Percentiles rank a stretch among this genome's conserved stretches.
phyloP scores from a whole-genome alignment of 2,329 filamentous ascomycete species.

The Aspergillus sclerotialis region DNA sequence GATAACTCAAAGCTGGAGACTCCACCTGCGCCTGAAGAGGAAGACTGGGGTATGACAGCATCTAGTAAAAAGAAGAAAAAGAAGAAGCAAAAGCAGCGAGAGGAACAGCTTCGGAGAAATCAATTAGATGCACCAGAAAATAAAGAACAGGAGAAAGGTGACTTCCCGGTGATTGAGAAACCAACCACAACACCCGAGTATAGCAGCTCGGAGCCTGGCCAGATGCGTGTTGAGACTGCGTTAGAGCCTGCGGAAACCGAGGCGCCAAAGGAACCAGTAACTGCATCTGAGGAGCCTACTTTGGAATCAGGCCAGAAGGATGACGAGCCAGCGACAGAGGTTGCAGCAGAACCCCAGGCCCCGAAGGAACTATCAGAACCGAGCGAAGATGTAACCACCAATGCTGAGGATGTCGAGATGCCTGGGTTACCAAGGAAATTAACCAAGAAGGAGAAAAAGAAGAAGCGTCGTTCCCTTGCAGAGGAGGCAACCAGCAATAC shows the following conservation, averaged over 20 bases:
- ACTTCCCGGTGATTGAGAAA: background rate
- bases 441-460: conserved; percentile 23
- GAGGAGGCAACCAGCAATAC: conserved; percentile 1
- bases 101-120: background rate
- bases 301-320: background rate
- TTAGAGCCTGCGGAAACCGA: conserved; percentile 2
- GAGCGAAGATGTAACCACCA: conserved; percentile 1
- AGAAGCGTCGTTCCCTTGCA: conserved; percentile 8
- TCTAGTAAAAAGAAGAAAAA: conserved; percentile 15
- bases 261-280: background rate
- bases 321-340: conserved; percentile 1
- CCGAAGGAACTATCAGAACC: background rate
- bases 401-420: conserved; percentile 6
- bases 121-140: conserved; percentile 7
- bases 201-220: background rate
- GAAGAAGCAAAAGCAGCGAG: conserved; percentile 10
- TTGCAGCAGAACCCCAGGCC: background rate
- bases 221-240: background rate
- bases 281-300: background rate
- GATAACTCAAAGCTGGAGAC: conserved; percentile 4
- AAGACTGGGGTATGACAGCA: conserved; percentile 5
- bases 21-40: conserved; percentile 9
- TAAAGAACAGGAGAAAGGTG: conserved; percentile 3
- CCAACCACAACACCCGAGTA: background rate
- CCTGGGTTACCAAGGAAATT: conserved; percentile 9